Evolutionary conservation across 2,329 filamentous ascomycete species (phyloP), one percentile per base, ranked within the genome.

Genomic region (Cordyceps sp.): DNA sequence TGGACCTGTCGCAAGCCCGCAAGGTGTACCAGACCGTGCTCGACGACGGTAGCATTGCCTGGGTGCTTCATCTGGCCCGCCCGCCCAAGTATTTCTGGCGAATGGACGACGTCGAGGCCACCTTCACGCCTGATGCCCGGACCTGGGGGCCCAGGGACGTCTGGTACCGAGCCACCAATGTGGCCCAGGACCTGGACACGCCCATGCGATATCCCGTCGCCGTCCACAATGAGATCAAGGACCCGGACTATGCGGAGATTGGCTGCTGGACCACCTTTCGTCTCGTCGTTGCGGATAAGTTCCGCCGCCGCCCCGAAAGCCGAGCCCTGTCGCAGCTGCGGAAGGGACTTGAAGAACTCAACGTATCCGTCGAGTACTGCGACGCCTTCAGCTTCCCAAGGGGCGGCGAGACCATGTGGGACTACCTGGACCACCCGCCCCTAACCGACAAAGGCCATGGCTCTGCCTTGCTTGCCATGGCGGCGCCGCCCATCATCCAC

Each of bases 331-430:
- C 66, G 42, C 39, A 48, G 1, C 41, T 53, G 1, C 55, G 61
- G 4, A 47, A 56, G 8, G 68, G 69, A 1, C 58, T 94, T 1
- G 57, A 61, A 10, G 80, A 92, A 39, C 79, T 79, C 55, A 93
- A 92, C 36, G 62, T 93, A 30, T 46, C 55, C 0, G 55, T 77
- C 13, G 45, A 61, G 21, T 22, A 45, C 51, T 15, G 45, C 22
- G 24, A 53, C 8, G 42, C 52, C 1, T 69, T 80, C 34, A 43
- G 43, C 2, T 46, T 62, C 18, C 45, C 45, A 3, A 38, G 37
- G 12, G 33, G 29, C 16, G 35, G 36, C 10, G 35, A 40, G 6
- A 40, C 39, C 15, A 43, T 54, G 37, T 58, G 50, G 55, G 33
- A 45, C 32, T 39, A 45, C 14, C 30, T 57, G 4, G 48, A 56